Evolutionary conservation across 805 yeast genomes (phyloP).

Genomic region (Scheffersomyces lignosus): DNA sequence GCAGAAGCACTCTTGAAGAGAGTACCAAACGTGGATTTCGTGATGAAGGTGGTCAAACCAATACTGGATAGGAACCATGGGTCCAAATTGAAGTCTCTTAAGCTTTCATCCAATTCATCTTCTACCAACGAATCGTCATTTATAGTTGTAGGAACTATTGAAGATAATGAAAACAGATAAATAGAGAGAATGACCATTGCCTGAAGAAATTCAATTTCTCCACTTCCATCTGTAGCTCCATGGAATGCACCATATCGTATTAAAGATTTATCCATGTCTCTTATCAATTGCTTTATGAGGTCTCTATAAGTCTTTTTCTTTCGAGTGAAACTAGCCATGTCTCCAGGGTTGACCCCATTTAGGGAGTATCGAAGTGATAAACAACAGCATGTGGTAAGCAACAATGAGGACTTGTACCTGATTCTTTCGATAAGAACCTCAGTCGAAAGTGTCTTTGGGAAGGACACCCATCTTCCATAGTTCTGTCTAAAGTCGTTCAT

Average conservation of each 20-base stretch:
- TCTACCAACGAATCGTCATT: conserved; percentile 11
- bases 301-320: conserved; percentile 35
- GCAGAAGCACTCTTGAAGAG: conserved; percentile 26
- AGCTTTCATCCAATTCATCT: conserved; percentile 5
- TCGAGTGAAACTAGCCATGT: conserved; percentile 18
- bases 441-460: conserved; percentile 55
- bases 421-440: conserved; percentile 50
- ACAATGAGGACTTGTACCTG: conserved; percentile 53
- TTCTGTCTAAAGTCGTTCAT: conserved; percentile 61
- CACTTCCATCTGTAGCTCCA: conserved; percentile 14
- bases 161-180: conserved; percentile 61
- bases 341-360: conserved; percentile 25
- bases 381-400: conserved; percentile 67
- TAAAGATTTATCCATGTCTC: conserved; percentile 49
- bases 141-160: conserved; percentile 21
- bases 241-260: conserved; percentile 29
- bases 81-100: conserved; percentile 53
- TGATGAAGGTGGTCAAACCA: conserved; percentile 62
- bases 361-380: conserved; percentile 55
- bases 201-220: conserved; percentile 61
- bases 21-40: conserved; percentile 49
- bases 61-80: conserved; percentile 69
- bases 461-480: conserved; percentile 77
- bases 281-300: conserved; percentile 46
- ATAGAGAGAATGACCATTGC: conserved; percentile 65